Conservation (phyloP, 225 moss, liverwort and hornwort genomes). For the Bryoerythrophyllum caledonicum region DNA sequence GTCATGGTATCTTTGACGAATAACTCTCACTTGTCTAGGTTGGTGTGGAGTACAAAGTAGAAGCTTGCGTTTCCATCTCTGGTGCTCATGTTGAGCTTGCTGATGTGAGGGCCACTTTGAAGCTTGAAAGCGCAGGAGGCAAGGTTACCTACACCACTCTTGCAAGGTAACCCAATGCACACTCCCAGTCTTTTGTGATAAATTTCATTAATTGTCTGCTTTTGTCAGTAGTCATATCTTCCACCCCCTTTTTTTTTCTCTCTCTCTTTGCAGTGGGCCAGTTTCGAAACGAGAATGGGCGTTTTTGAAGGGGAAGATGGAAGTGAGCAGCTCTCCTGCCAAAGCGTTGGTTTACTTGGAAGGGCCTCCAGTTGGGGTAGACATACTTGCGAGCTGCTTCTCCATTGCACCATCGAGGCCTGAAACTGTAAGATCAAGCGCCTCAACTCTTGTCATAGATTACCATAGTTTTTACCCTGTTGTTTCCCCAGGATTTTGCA, state of each 20-base stretch:
- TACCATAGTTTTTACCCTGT: too few species aligned
- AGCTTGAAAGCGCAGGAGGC: constrained; percentile 55
- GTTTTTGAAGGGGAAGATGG: constrained; percentile 49
- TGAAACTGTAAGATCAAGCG: constrained; percentile 34
- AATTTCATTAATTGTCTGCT: not conserved
- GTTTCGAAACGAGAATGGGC: constrained; percentile 51
- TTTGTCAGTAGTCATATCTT: not conserved
- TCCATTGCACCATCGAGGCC: constrained; percentile 40
- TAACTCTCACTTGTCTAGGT: constrained; percentile 27
- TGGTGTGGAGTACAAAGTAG: constrained; percentile 71
- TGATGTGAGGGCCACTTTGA: constrained; percentile 66
- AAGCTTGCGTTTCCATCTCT: constrained; percentile 77
- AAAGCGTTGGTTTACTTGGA: constrained; percentile 57
- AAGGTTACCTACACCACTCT: constrained; percentile 60
- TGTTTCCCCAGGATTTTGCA: too few species aligned
- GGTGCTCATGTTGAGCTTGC: constrained; percentile 51
- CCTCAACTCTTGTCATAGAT: not conserved
- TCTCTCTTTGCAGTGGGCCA: constrained; percentile 37
- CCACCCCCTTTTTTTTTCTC: not conserved
- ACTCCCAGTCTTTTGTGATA: not conserved
- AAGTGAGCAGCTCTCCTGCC: constrained; percentile 36
- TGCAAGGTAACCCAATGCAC: constrained; percentile 78
- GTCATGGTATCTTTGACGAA: too few species aligned
- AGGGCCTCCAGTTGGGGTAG: constrained; percentile 53
- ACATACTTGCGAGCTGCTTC: constrained; percentile 54